phyloP scores from a whole-genome alignment of 2,329 filamentous ascomycete genomes.

The Trichoderma harzianum region DNA sequence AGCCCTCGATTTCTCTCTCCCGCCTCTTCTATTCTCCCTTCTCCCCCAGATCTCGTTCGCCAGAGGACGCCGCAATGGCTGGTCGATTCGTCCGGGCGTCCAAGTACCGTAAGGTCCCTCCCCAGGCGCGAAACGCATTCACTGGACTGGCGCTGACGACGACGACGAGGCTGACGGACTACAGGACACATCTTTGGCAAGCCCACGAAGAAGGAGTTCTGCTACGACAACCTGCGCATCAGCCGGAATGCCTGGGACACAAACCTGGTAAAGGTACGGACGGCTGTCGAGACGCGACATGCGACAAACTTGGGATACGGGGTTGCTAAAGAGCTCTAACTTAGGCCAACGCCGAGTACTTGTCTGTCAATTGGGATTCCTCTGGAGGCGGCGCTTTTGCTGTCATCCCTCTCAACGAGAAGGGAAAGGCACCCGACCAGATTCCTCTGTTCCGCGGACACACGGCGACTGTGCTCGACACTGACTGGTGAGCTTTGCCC shows the following conservation, averaged over 20 bases:
- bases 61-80: conserved; percentile 45
- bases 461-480: conserved; percentile 92
- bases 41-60: conserved; percentile 20
- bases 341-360: conserved; percentile 90
- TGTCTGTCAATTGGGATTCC: conserved; percentile 98
- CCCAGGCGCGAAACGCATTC: conserved; percentile 17
- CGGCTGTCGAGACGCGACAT: not conserved
- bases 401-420: conserved; percentile 86
- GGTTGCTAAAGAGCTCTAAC: conserved; percentile 20
- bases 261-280: conserved; percentile 87
- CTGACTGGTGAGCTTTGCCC: conserved; percentile 69
- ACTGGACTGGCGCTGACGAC: conserved; percentile 4
- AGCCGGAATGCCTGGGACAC: conserved; percentile 99
- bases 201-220: conserved; percentile 91
- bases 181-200: conserved; percentile 98
- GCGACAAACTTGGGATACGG: not conserved
- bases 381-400: conserved; percentile 95
- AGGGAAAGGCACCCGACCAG: conserved; percentile 84
- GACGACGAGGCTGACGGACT: conserved; percentile 26
- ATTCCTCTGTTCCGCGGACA: conserved; percentile 95
- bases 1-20: not conserved
- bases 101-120: conserved; percentile 60
- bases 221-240: conserved; percentile 96
- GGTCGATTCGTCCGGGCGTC: conserved; percentile 66
- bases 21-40: not conserved